phyloP scores from a whole-genome alignment of 768 basidiomycete genomes.

The Auricularia heimuer region DNA sequence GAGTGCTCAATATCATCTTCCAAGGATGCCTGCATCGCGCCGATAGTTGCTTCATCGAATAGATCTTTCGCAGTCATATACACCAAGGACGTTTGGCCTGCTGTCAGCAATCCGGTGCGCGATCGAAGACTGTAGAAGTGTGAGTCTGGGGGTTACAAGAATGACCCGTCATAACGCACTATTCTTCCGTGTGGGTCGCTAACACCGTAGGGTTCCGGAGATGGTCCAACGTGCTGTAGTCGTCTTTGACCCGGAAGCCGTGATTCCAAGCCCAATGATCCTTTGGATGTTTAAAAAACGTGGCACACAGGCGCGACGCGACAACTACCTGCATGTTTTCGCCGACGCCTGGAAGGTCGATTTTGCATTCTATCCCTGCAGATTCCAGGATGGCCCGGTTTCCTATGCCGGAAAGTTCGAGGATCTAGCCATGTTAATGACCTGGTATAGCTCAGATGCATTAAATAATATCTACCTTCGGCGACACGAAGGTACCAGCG shows the following conservation, averaged over 20 bases:
- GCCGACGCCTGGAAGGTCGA: constrained; percentile 70
- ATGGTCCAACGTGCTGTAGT: background rate
- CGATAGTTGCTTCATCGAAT: background rate
- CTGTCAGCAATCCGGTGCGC: background rate
- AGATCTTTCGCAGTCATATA: background rate
- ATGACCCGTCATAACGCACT: background rate
- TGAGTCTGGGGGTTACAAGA: background rate
- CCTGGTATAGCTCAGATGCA: background rate
- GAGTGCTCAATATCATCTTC: background rate
- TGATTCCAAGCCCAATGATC: background rate
- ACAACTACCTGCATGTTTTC: constrained; percentile 12
- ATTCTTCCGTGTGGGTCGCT: background rate
- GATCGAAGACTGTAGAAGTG: background rate
- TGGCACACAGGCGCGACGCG: too few species aligned
- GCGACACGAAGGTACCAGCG: constrained; percentile 15
- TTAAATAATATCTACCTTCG: background rate
- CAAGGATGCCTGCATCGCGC: background rate
- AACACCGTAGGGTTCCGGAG: background rate
- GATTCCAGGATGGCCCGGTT: constrained; percentile 34
- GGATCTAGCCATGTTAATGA: constrained; percentile 23
- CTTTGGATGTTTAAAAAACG: background rate
- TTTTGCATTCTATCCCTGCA: constrained; percentile 37
- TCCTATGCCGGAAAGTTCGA: constrained; percentile 65
- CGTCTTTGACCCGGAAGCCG: background rate
- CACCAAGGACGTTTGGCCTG: background rate